Base-by-base conservation (phyloP, 441 rosid species). In the Oxalis stricta region DNA sequence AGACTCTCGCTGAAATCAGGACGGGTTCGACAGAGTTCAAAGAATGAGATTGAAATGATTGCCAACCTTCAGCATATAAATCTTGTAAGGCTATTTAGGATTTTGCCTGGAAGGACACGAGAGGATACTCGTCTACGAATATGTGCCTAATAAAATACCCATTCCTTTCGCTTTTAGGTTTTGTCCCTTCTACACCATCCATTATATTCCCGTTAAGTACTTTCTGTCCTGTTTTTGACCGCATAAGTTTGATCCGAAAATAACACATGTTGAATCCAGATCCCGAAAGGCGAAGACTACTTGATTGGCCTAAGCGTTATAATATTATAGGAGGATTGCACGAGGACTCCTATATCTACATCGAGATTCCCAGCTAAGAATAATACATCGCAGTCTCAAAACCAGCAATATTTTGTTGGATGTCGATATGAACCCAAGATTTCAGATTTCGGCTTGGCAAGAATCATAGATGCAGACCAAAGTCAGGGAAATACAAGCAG, bases 31-130 rank as follows among this genome's bases (percentile, higher is more conserved):
- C 41, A 14, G 65, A 66, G 21, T 61, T 66, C 19, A 66, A n/a
- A 57, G 64, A 66, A 49, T 9, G 71, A 66, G 48, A 55, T 61
- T 24, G 41, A 14, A n/a, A 11, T 61, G 19, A 16, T 58, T 3
- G 56, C 58, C n/a, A 53, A 50, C 38, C 68, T 58, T 37, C 72
- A 61, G 24, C 72, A 61, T 38, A 40, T 58, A 44, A 61, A 61
- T 21, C 42, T 66, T 7, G 46, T 48, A 29, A 53, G 44, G 46
- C 61, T 58, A n/a, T 5, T 24, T 61, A 0, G 72, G 72, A 10
- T 66, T 50, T 38, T 50, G 68, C 17, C 3, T 24, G 1, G 61
- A 54, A 50, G 42, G 44, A 30, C 37, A 37, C 10, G 68, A 66
- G 31, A 50, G 31, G 38, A 39, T 50, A 33, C 68, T 66, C 0